Evolutionary conservation across 306 rosid genomes (phyloP).

Genomic region (Vigna hirtella): DNA sequence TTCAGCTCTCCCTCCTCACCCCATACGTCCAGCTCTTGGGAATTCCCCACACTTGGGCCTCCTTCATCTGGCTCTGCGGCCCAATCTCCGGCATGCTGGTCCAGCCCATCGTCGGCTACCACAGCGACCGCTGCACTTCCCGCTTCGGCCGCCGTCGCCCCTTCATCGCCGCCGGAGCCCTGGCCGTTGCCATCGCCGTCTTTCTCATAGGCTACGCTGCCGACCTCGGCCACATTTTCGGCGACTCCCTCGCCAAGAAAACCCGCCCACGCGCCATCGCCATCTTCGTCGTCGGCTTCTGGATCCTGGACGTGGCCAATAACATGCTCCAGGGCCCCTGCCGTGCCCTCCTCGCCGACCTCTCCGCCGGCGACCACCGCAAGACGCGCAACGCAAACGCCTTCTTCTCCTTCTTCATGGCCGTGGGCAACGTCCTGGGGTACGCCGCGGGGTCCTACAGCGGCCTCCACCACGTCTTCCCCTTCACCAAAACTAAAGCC

Average conservation of each 20-base stretch:
- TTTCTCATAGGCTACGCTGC: slow-evolving; percentile 89
- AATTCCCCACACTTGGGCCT: slow-evolving; percentile 69
- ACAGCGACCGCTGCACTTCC: slow-evolving; percentile 83
- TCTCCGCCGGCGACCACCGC: slow-evolving; percentile 53
- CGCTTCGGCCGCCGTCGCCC: slow-evolving; percentile 95
- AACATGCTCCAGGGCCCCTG: slow-evolving; percentile 84
- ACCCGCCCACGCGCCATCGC: slow-evolving; percentile 65
- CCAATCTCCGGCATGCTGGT: slow-evolving; percentile 86
- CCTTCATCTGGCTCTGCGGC: slow-evolving; percentile 93
- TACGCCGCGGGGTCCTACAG: slow-evolving; percentile 75
- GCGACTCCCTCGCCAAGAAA: slow-evolving; percentile 42
- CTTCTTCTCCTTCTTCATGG: slow-evolving; percentile 82
- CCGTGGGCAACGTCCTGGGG: slow-evolving; percentile 77
- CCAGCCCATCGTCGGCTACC: slow-evolving; percentile 84
- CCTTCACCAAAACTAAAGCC: slow-evolving; percentile 70
- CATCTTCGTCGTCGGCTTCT: slow-evolving; percentile 72
- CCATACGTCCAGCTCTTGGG: slow-evolving; percentile 87
- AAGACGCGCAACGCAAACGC: slow-evolving; percentile 63
- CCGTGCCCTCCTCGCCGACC: slow-evolving; percentile 77
- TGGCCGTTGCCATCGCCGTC: slow-evolving; percentile 66
- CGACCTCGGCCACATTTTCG: slow-evolving; percentile 69
- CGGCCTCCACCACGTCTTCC: slow-evolving; percentile 54
- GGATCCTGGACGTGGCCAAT: slow-evolving; percentile 86
- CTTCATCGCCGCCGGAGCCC: slow-evolving; percentile 65
- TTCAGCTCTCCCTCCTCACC: slow-evolving; percentile 78